These are phyloP conservation scores for Pseudogymnoascus sp. DNA, from an alignment of 2,329 filamentous ascomycete genomes.

Conservation along the genomic window DNA sequence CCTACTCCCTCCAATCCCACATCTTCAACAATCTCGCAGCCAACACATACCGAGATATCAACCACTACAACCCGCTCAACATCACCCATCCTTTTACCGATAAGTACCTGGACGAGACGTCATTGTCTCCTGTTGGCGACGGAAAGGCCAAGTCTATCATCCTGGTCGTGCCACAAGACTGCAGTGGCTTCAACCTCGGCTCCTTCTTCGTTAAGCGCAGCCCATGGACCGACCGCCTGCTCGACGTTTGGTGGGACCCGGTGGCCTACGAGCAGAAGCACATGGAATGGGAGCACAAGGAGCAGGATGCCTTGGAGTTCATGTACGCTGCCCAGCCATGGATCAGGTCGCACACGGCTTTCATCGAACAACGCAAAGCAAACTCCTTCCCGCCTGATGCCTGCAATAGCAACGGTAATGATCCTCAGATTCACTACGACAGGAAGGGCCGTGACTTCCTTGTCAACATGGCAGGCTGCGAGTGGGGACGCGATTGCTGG, in stretches of 20 bases:
- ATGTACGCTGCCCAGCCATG: conserved; percentile 87
- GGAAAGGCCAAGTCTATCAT: conserved; percentile 72
- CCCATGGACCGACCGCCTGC: conserved; percentile 79
- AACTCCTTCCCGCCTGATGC: conserved; percentile 91
- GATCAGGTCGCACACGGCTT: conserved; percentile 80
- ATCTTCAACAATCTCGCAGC: conserved; percentile 73
- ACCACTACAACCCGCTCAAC: conserved; percentile 89
- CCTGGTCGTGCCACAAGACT: conserved; percentile 85
- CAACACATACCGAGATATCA: conserved; percentile 88
- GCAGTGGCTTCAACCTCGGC: conserved; percentile 89
- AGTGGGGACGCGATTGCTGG: conserved; percentile 97
- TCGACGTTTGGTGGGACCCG: conserved; percentile 98
- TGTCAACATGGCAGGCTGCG: conserved; percentile 97
- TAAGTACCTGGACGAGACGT: conserved; percentile 65
- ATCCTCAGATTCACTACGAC: conserved; percentile 76
- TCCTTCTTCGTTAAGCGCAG: conserved; percentile 87
- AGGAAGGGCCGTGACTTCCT: conserved; percentile 81
- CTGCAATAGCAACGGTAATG: conserved; percentile 68
- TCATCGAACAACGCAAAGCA: conserved; percentile 83
- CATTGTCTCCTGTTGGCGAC: conserved; percentile 68
- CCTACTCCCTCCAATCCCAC: conserved; percentile 79
- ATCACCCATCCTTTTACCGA: conserved; percentile 74
- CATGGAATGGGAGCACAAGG: conserved; percentile 98
- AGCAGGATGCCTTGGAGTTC: conserved; percentile 91
- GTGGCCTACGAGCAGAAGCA: conserved; percentile 97